Evolutionary conservation across 306 rosid genomes (phyloP).

Genomic region (Medicago arabica): DNA sequence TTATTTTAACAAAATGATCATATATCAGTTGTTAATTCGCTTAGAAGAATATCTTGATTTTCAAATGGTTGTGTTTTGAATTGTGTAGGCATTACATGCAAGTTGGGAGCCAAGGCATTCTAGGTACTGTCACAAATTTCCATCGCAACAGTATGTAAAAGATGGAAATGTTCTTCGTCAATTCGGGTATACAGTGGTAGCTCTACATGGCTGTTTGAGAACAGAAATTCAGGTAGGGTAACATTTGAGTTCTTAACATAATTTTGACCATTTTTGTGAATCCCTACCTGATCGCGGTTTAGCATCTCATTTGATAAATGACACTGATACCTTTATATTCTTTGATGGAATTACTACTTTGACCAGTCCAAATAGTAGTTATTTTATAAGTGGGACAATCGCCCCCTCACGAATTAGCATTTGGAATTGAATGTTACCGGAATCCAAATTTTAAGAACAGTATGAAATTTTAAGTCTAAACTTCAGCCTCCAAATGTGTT

Average conservation of each 20-base stretch:
- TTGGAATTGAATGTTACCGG: no score
- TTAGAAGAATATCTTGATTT: not conserved
- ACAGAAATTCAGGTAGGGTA: constrained; percentile 79
- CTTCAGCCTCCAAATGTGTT: no score
- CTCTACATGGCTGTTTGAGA: constrained; percentile 80
- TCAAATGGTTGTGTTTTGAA: constrained; percentile 28
- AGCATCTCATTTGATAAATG: not conserved
- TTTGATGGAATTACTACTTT: not conserved
- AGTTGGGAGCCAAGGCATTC: constrained; percentile 97
- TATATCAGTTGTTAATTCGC: constrained; percentile 1
- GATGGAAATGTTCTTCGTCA: constrained; percentile 87
- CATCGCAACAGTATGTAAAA: constrained; percentile 90
- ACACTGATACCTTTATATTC: not conserved
- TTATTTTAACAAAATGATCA: not conserved
- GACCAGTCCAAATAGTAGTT: not conserved
- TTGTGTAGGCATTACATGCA: constrained; percentile 77
- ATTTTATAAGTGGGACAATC: no score
- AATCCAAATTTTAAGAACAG: no score
- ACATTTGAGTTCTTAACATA: not conserved
- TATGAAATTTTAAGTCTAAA: no score
- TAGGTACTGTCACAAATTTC: constrained; percentile 69
- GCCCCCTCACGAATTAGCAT: no score
- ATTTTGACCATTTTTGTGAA: constrained; percentile 11
- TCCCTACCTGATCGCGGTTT: constrained; percentile 1
- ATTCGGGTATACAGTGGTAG: constrained; percentile 87